phyloP scores from a whole-genome alignment of 2,329 filamentous ascomycete genomes.

The Fusarium oxysporum region DNA sequence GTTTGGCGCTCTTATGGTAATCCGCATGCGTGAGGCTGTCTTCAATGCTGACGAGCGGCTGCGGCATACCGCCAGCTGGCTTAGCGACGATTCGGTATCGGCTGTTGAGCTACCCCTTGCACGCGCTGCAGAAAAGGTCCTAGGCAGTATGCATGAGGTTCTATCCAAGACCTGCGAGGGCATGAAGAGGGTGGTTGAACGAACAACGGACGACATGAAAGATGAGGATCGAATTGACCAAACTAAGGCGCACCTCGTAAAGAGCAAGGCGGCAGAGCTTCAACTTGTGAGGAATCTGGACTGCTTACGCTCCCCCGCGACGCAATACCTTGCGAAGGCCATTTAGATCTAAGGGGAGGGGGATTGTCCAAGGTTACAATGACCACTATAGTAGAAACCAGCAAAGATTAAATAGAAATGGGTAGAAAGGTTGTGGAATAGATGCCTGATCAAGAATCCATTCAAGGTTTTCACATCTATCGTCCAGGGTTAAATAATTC shows the following conservation, averaged over 20 bases:
- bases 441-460: constrained; percentile 3
- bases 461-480: neutral
- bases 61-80: constrained; percentile 72
- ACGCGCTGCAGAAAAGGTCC: constrained; percentile 83
- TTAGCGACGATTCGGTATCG: constrained; percentile 77
- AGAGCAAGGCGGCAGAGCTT: constrained; percentile 89
- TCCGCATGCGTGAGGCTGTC: constrained; percentile 87
- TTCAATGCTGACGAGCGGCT: constrained; percentile 57
- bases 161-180: constrained; percentile 75
- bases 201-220: constrained; percentile 55
- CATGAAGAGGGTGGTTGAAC: constrained; percentile 65
- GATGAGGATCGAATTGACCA: constrained; percentile 60
- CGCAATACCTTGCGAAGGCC: constrained; percentile 70
- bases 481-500: neutral
- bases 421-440: constrained; percentile 12
- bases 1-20: constrained; percentile 93
- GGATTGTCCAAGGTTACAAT: neutral
- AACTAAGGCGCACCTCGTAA: constrained; percentile 73
- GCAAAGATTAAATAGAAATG: constrained; percentile 30
- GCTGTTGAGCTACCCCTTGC: constrained; percentile 83
- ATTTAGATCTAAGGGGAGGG: constrained; percentile 49
- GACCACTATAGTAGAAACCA: constrained; percentile 21
- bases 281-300: constrained; percentile 80
- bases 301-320: constrained; percentile 73
- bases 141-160: constrained; percentile 93